Percentiles rank a stretch among this genome's conserved stretches.
Evolutionary conservation across 23 red algal species (phyloP).

Genomic region (Chondrus crispus): DNA sequence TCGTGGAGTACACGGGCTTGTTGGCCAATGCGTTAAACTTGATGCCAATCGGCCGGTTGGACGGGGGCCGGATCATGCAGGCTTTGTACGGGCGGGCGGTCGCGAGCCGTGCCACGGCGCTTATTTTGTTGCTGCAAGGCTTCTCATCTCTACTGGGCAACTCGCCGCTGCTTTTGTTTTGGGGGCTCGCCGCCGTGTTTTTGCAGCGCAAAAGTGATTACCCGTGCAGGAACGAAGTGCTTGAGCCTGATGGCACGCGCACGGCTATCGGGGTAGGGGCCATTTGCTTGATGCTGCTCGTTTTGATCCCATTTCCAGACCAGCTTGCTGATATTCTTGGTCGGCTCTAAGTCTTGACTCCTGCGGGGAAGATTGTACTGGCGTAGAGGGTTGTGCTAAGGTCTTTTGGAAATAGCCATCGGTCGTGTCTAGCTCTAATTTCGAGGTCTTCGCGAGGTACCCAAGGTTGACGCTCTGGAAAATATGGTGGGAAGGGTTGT

Average conservation of each 20-base stretch:
- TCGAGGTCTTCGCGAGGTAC: no score
- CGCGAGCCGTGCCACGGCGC: slow-evolving; percentile 63
- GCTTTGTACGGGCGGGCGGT: slow-evolving; percentile 72
- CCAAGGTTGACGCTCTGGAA: no score
- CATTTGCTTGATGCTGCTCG: slow-evolving; percentile 53
- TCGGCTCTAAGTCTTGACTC: slow-evolving; percentile 73
- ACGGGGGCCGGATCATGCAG: slow-evolving; percentile 95
- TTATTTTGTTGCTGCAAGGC: slow-evolving; percentile 78
- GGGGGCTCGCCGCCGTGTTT: slow-evolving; percentile 82
- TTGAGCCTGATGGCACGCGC: slow-evolving; percentile 59
- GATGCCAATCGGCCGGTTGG: slow-evolving; percentile 89
- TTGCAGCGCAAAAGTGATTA: slow-evolving; percentile 90
- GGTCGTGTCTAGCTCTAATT: no score
- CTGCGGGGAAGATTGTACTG: no score
- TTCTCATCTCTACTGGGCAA: slow-evolving; percentile 78
- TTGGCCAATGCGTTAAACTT: slow-evolving; percentile 92
- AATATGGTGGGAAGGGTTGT: no score
- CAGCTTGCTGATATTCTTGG: slow-evolving; percentile 83
- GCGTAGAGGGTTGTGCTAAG: no score
- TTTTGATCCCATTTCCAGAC: slow-evolving; percentile 92
- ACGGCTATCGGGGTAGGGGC: slow-evolving; percentile 48
- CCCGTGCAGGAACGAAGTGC: slow-evolving; percentile 77
- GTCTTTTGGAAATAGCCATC: no score
- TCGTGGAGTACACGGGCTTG: slow-evolving; percentile 93
- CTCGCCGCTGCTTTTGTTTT: slow-evolving; percentile 90